These are phyloP conservation scores for Boletus semigastroideus DNA, from an alignment of 1,284 basidiomycete species.

Conservation along the genomic window DNA sequence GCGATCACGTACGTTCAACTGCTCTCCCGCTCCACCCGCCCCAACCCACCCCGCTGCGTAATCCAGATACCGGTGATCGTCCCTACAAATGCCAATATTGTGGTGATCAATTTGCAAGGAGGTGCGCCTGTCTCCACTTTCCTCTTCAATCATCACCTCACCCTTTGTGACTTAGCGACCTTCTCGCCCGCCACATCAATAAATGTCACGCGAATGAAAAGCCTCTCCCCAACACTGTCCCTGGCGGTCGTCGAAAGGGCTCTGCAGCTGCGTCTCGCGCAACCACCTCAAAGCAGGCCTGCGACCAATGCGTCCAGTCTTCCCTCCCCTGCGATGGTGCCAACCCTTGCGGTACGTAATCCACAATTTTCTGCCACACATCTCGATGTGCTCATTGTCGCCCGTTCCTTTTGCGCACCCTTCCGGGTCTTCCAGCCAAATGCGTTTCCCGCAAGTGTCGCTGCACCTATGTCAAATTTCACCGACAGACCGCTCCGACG, in stretches of 20 bases:
- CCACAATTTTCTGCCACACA: not conserved
- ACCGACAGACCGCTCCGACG: conserved; percentile 74
- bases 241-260: conserved; percentile 49
- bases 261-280: conserved; percentile 62
- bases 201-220: conserved; percentile 84
- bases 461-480: conserved; percentile 85
- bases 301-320: conserved; percentile 83
- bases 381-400: not conserved
- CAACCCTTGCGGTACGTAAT: conserved; percentile 70
- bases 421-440: conserved; percentile 52
- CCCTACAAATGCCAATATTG: conserved; percentile 90
- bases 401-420: not conserved
- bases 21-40: conserved; percentile 13
- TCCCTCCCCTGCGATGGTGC: conserved; percentile 80
- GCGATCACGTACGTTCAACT: conserved; percentile 73
- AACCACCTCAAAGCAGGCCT: conserved; percentile 76
- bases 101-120: conserved; percentile 86
- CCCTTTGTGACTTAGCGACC: conserved; percentile 52
- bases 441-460: conserved; percentile 72
- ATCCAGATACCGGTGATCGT: conserved; percentile 83
- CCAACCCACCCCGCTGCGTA: conserved; percentile 9
- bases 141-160: not conserved
- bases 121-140: conserved; percentile 44
- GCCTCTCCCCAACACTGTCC: conserved; percentile 41
- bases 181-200: conserved; percentile 85